A percentile compares a stretch with the other conserved stretches of the same genome.
These are phyloP conservation scores for Cyclotella kingstonii DNA, from an alignment of 108 stramenopile genomes.

Conservation along the genomic window DNA sequence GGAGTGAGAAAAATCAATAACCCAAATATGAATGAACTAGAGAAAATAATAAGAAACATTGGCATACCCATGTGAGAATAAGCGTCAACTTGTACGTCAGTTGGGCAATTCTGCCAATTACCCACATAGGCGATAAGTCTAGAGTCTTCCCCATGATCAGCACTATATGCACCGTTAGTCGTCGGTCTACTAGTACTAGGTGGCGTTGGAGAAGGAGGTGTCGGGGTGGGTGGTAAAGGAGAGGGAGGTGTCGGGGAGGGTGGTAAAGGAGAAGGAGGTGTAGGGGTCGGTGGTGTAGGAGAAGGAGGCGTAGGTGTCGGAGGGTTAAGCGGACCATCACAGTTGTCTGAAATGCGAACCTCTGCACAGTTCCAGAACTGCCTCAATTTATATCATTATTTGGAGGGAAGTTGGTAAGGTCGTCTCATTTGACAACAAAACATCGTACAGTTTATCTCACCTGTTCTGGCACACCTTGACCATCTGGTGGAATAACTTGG, in stretches of 20 bases:
- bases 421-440: no score
- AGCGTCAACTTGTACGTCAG: constrained; percentile 22
- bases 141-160: constrained; percentile 13
- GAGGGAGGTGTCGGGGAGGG: background rate
- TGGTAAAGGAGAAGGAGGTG: no score
- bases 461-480: constrained; percentile 29
- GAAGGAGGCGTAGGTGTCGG: background rate
- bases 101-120: constrained; percentile 54
- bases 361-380: constrained; percentile 33
- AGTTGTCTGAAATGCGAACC: constrained; percentile 6
- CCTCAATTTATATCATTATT: background rate
- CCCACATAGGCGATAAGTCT: constrained; percentile 49
- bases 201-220: constrained; percentile 8
- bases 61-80: constrained; percentile 37
- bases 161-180: no score
- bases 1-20: background rate
- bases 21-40: background rate
- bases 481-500: constrained; percentile 22
- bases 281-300: background rate
- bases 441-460: constrained; percentile 7
- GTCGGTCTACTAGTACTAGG: constrained; percentile 2
- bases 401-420: no score
- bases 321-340: no score
- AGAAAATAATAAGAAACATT: background rate
- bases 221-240: constrained; percentile 9